Percentiles rank a stretch among this genome's conserved stretches.
phyloP scores from a whole-genome alignment of 1,284 basidiomycete genomes.

The Ceratobasidium sp. region DNA sequence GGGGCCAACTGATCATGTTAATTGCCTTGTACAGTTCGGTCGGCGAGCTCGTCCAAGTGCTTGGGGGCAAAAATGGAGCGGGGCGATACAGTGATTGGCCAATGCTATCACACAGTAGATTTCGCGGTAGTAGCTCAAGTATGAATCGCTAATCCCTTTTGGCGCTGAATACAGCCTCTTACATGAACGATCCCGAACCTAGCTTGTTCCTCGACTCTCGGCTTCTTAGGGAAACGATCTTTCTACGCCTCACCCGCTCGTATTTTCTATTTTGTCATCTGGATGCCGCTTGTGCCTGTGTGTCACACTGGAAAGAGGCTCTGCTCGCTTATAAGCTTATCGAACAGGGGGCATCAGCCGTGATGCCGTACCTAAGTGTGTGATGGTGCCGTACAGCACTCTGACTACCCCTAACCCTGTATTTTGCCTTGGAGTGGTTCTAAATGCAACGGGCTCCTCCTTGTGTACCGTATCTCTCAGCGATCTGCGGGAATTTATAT shows the following conservation, averaged over 20 bases:
- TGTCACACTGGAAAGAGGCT: constrained; percentile 31
- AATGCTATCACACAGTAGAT: too few species aligned
- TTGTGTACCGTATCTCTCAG: constrained; percentile 27
- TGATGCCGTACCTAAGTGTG: constrained; percentile 31
- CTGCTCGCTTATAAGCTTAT: constrained; percentile 36
- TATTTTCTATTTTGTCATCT: constrained; percentile 17
- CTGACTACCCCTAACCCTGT: neutral
- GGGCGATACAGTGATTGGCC: constrained; percentile 26
- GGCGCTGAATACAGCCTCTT: neutral
- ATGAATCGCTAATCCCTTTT: too few species aligned
- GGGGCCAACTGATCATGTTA: too few species aligned
- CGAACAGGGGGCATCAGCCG: constrained; percentile 31
- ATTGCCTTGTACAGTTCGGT: too few species aligned
- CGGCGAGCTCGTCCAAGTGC: neutral
- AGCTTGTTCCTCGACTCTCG: constrained; percentile 27
- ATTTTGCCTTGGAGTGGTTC: constrained; percentile 5
- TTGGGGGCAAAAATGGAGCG: constrained; percentile 18
- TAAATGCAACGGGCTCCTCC: constrained; percentile 20
- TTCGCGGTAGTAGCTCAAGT: too few species aligned
- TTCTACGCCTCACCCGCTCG: constrained; percentile 11
- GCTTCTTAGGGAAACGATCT: constrained; percentile 29
- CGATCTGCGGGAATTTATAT: constrained; percentile 35
- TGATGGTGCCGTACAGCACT: neutral
- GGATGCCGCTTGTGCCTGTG: constrained; percentile 36
- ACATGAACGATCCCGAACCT: neutral